Evolutionary conservation across 805 yeast species (phyloP).

Genomic region (Yarrowia porcina): DNA sequence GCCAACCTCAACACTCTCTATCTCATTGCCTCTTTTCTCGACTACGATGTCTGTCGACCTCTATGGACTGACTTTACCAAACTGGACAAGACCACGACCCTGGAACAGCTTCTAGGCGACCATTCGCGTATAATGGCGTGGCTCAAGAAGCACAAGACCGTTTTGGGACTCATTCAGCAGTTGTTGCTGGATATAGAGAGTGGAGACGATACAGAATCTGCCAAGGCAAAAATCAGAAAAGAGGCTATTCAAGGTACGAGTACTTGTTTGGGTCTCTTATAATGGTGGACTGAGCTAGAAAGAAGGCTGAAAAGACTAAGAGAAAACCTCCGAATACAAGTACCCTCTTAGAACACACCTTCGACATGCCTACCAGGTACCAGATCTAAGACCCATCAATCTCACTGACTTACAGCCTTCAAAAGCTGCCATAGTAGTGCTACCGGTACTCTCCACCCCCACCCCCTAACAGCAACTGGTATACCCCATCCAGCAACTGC

Average conservation of each 20-base stretch:
- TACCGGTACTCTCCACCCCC: no score
- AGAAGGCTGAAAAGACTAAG: no score
- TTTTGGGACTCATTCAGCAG: background rate
- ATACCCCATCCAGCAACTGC: no score
- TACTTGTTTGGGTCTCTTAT: background rate
- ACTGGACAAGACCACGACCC: background rate
- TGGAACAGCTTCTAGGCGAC: background rate
- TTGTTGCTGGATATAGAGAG: background rate
- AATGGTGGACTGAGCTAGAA: no score
- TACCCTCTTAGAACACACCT: no score
- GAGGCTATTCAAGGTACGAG: background rate
- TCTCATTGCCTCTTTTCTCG: background rate
- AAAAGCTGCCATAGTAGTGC: no score
- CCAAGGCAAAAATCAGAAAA: background rate
- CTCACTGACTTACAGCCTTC: no score
- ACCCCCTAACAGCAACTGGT: no score
- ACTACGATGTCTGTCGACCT: background rate
- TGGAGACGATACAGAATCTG: background rate
- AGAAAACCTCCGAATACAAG: no score
- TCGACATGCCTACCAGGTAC: no score
- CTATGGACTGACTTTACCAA: background rate
- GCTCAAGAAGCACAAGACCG: background rate
- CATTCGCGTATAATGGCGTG: background rate
- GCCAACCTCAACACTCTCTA: background rate
- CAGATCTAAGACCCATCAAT: no score